Conservation (phyloP, 306 rosid species). For the Gastrolobium villosum region DNA sequence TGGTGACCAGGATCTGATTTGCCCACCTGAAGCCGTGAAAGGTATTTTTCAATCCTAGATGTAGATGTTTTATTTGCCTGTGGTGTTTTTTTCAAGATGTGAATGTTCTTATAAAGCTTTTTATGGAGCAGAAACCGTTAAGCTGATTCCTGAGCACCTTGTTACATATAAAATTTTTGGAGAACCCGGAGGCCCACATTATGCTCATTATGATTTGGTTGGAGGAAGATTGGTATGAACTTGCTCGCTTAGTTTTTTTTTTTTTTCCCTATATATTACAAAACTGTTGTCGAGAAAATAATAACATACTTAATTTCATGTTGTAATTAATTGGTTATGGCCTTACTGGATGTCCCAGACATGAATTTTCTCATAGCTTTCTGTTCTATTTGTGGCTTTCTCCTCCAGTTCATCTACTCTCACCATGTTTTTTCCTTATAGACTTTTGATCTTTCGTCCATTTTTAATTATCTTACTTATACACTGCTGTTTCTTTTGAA, state of each 20-base stretch:
- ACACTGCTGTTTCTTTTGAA: constrained; percentile 4
- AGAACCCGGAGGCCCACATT: constrained; percentile 87
- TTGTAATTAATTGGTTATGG: constrained; percentile 24
- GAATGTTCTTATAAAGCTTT: constrained; percentile 36
- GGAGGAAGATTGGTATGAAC: constrained; percentile 89
- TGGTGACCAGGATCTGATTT: constrained; percentile 92
- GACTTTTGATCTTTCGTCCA: constrained; percentile 8
- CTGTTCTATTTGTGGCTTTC: background rate
- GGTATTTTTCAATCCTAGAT: constrained; percentile 60
- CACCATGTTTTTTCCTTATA: background rate
- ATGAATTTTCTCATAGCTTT: background rate
- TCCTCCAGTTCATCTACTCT: constrained; percentile 7
- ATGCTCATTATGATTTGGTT: constrained; percentile 98
- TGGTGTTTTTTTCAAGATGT: constrained; percentile 27
- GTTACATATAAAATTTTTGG: constrained; percentile 83
- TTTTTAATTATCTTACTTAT: constrained; percentile 11
- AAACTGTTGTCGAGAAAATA: background rate
- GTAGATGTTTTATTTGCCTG: constrained; percentile 30
- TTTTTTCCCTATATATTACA: constrained; percentile 22
- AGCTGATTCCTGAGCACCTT: constrained; percentile 83
- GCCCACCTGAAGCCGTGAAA: constrained; percentile 98
- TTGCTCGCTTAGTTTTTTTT: constrained; percentile 32
- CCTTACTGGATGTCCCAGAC: background rate
- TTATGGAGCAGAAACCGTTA: constrained; percentile 71
- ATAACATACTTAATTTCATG: background rate